These are phyloP conservation scores for Geranium brycei DNA, from an alignment of 345 rosid species.

Conservation along the genomic window DNA sequence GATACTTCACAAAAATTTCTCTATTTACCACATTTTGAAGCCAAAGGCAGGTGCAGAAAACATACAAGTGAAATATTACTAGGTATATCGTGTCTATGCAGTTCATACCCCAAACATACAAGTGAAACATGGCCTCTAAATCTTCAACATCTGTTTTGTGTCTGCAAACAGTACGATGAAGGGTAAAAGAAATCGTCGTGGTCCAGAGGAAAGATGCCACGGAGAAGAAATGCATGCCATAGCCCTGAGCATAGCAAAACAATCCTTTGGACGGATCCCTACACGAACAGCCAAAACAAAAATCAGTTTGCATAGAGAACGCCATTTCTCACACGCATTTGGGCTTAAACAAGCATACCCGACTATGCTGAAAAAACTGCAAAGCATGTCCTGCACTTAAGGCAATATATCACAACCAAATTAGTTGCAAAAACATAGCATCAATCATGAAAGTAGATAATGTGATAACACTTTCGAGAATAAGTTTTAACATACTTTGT, in stretches of 20 bases:
- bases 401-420: not conserved
- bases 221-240: constrained; percentile 78
- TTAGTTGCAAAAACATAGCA: not conserved
- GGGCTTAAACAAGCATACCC: constrained; percentile 34
- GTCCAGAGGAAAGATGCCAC: constrained; percentile 98
- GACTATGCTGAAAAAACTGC: constrained; percentile 84
- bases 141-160: constrained; percentile 96
- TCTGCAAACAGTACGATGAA: constrained; percentile 80
- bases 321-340: not conserved
- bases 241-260: constrained; percentile 77
- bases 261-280: constrained; percentile 89
- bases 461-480: not conserved
- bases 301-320: not conserved
- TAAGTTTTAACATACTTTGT: not conserved
- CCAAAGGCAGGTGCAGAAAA: not conserved
- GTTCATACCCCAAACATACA: constrained; percentile 89
- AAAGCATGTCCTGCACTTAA: constrained; percentile 77
- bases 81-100: not conserved
- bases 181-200: constrained; percentile 86
- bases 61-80: not conserved
- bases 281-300: constrained; percentile 16
- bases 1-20: not conserved
- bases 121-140: constrained; percentile 84
- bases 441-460: not conserved
- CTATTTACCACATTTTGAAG: not conserved